Percentiles rank a stretch among this genome's conserved stretches.
Evolutionary conservation across 352 stramenopile genomes (phyloP).

Genomic region (Phytopythium vexans): DNA sequence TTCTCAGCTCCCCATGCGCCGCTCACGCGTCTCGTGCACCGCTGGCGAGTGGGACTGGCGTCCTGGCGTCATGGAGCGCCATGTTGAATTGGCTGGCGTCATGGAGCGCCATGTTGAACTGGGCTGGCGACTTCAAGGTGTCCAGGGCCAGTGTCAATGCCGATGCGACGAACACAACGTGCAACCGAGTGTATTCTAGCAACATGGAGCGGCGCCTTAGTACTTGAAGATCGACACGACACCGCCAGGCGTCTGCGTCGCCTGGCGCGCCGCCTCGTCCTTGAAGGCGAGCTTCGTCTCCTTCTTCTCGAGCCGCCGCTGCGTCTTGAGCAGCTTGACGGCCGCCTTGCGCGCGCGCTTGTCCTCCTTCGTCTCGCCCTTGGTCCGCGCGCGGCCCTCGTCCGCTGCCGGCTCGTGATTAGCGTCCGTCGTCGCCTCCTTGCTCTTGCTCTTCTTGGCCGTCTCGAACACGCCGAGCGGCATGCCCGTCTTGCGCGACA

Average conservation of each 20-base stretch:
- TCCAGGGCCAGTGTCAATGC: too few species aligned
- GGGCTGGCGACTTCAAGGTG: too few species aligned
- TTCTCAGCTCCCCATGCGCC: too few species aligned
- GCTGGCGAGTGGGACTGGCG: too few species aligned
- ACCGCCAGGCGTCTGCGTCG: conserved; percentile 49
- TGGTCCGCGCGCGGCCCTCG: conserved; percentile 29
- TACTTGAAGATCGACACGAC: conserved; percentile 79
- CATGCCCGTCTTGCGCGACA: conserved; percentile 95
- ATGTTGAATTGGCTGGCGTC: too few species aligned
- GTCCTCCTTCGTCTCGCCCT: conserved; percentile 89
- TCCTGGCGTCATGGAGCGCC: too few species aligned
- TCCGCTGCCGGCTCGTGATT: conserved; percentile 14
- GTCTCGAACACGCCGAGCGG: conserved; percentile 89
- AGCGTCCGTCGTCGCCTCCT: conserved; percentile 16
- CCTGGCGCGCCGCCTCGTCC: conserved; percentile 88
- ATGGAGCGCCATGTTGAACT: too few species aligned
- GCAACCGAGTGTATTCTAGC: not conserved
- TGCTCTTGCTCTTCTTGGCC: conserved; percentile 13
- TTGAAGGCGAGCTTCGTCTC: conserved; percentile 92
- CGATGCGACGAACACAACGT: too few species aligned
- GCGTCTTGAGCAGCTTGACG: conserved; percentile 91
- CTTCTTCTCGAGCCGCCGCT: conserved; percentile 94
- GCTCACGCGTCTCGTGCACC: too few species aligned
- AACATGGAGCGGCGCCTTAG: conserved; percentile 13
- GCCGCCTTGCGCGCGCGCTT: conserved; percentile 91